Conservation (phyloP, 2,329 filamentous ascomycete species). For the Microascus cirrosus region DNA sequence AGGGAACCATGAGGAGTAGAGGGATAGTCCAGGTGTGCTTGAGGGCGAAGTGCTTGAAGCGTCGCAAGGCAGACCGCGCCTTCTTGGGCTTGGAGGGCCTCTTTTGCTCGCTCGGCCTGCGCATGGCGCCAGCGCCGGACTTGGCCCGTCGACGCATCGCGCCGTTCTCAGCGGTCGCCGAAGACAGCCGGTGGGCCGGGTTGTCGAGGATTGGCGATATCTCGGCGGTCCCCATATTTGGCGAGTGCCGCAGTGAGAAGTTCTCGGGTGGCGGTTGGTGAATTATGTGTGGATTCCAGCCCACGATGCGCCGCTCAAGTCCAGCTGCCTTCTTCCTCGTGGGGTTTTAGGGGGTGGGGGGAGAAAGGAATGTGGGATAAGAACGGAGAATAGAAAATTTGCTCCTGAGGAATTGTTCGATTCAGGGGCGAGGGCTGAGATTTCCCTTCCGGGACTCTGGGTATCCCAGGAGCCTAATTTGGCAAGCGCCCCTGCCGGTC, state of each 20-base stretch:
- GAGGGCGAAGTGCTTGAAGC: not conserved
- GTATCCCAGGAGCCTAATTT: not conserved
- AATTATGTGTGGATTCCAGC: not conserved
- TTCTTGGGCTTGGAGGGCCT: slow-evolving; percentile 91
- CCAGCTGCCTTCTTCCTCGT: not conserved
- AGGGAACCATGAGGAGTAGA: not conserved
- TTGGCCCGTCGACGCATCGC: slow-evolving; percentile 97
- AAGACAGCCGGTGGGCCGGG: slow-evolving; percentile 94
- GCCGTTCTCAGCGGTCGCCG: slow-evolving; percentile 55
- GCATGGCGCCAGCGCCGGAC: slow-evolving; percentile 98
- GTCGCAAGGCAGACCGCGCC: not conserved
- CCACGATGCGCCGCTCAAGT: not conserved
- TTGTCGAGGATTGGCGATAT: slow-evolving; percentile 99
- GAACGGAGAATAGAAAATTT: not conserved
- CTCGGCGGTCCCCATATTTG: slow-evolving; percentile 93
- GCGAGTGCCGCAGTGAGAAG: slow-evolving; percentile 97
- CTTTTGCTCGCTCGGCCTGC: slow-evolving; percentile 59
- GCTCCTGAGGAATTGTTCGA: not conserved
- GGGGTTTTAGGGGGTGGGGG: not conserved
- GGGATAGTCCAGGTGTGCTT: not conserved
- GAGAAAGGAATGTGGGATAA: not conserved
- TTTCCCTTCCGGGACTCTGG: not conserved
- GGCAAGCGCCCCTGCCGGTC: not conserved
- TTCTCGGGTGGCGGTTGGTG: slow-evolving; percentile 50
- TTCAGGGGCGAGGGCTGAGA: not conserved